phyloP scores from a whole-genome alignment of 2,329 filamentous ascomycete species.

The Westerdykella aurantiaca region DNA sequence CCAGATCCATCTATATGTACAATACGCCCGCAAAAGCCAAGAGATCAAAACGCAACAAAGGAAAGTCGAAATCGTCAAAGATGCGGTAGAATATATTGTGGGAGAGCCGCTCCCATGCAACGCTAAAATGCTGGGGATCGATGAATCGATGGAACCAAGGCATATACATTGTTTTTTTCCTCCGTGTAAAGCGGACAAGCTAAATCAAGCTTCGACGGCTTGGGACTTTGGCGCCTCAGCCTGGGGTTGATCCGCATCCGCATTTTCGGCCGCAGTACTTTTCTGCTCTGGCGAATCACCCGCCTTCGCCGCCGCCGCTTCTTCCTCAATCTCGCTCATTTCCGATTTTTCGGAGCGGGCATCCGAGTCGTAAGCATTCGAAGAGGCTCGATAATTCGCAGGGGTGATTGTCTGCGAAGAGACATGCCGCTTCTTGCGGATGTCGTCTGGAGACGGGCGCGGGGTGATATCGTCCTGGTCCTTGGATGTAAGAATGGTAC shows the following conservation, averaged over 20 bases:
- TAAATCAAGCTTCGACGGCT: background rate
- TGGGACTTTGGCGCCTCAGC: background rate
- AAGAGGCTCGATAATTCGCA: conserved; percentile 20
- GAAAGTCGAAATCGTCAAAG: too few species aligned
- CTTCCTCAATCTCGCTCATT: conserved; percentile 33
- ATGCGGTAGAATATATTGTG: too few species aligned
- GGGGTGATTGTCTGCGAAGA: conserved; percentile 34
- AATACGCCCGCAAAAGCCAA: too few species aligned
- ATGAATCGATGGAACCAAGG: too few species aligned
- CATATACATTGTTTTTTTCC: too few species aligned
- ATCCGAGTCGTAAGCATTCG: conserved; percentile 18
- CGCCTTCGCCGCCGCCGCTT: conserved; percentile 6
- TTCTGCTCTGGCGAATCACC: background rate
- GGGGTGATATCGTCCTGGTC: conserved; percentile 18
- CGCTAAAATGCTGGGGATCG: too few species aligned
- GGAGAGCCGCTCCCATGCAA: too few species aligned
- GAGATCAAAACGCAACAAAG: too few species aligned
- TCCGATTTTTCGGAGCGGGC: conserved; percentile 21
- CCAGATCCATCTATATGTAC: too few species aligned
- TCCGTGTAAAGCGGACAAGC: too few species aligned
- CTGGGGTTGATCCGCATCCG: background rate
- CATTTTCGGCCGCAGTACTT: background rate
- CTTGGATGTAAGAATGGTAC: conserved; percentile 14
- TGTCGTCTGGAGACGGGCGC: conserved; percentile 20
- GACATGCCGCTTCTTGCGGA: conserved; percentile 30